phyloP scores from a whole-genome alignment of 2,329 filamentous ascomycete species.

The Talaromyces sp. region DNA sequence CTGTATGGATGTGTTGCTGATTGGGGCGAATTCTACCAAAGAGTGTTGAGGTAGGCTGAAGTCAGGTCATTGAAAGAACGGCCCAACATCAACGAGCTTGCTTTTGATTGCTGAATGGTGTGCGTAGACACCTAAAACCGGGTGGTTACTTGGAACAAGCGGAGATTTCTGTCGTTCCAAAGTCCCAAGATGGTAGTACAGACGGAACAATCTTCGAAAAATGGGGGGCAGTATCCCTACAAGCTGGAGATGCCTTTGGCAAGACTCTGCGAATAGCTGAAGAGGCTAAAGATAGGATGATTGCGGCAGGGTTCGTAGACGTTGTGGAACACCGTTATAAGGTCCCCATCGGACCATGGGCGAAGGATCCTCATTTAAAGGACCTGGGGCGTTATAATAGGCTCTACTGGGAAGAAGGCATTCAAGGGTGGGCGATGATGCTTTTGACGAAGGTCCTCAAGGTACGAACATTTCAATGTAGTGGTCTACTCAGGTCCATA shows the following conservation, averaged over 20 bases:
- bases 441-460: slow-evolving; percentile 8
- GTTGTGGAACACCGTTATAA: slow-evolving; percentile 13
- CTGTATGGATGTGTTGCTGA: slow-evolving; percentile 16
- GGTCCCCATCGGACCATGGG: slow-evolving; percentile 16
- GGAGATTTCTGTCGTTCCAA: slow-evolving; percentile 18
- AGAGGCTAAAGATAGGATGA: slow-evolving; percentile 16
- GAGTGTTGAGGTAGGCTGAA: background rate
- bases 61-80: background rate
- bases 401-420: slow-evolving; percentile 6
- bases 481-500: background rate
- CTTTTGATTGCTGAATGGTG: background rate
- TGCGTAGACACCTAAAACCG: slow-evolving; percentile 22
- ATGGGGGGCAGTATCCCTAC: slow-evolving; percentile 6
- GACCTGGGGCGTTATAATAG: slow-evolving; percentile 11
- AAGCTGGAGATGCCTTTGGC: slow-evolving; percentile 12
- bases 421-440: slow-evolving; percentile 13
- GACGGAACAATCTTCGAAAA: slow-evolving; percentile 12
- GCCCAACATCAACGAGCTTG: background rate
- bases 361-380: slow-evolving; percentile 16
- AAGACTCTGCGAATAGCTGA: slow-evolving; percentile 13
- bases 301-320: slow-evolving; percentile 13
- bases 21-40: slow-evolving; percentile 6
- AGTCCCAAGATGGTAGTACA: slow-evolving; percentile 21
- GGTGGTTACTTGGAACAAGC: slow-evolving; percentile 23
- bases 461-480: background rate